A percentile compares a stretch with the other conserved stretches of the same genome.
Evolutionary conservation across 805 yeast species (phyloP).

Genomic region (Candida tallmaniae): DNA sequence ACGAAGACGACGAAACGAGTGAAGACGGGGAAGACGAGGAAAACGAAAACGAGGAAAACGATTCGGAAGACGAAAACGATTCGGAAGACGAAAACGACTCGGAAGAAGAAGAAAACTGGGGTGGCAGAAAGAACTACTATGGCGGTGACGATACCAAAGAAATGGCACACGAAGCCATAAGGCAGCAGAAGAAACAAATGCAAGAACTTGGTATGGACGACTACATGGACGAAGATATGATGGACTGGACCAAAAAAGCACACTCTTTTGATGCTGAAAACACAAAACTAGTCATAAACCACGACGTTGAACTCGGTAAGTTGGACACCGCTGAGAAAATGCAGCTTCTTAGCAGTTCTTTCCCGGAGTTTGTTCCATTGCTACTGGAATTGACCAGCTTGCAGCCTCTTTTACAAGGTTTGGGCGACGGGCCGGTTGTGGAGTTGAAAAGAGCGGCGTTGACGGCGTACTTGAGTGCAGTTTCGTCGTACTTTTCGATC

Average conservation of each 20-base stretch:
- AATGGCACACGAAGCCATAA: conserved; percentile 82
- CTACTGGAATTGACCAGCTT: conserved; percentile 49
- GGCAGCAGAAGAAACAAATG: conserved; percentile 71
- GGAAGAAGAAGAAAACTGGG: conserved; percentile 36
- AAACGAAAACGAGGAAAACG: conserved; percentile 35
- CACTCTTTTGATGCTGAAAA: conserved; percentile 40
- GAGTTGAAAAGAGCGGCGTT: conserved; percentile 64
- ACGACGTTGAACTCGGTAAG: conserved; percentile 19
- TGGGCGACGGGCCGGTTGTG: conserved; percentile 20
- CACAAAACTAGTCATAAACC: conserved; percentile 33
- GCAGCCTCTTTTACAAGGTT: conserved; percentile 16
- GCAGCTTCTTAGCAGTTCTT: conserved; percentile 52
- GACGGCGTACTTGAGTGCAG: conserved; percentile 72
- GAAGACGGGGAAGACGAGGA: conserved; percentile 41
- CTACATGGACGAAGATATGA: conserved; percentile 63
- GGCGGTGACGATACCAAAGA: conserved; percentile 68
- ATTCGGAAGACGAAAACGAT: conserved; percentile 28
- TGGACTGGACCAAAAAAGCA: conserved; percentile 66
- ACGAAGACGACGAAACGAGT: conserved; percentile 20
- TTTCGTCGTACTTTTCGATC: conserved; percentile 74
- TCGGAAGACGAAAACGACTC: conserved; percentile 24
- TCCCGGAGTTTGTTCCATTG: conserved; percentile 83
- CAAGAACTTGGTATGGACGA: conserved; percentile 67
- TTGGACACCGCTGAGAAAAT: conserved; percentile 52
- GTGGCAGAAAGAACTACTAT: conserved; percentile 46